Evolutionary conservation across 2,329 filamentous ascomycete species (phyloP).

Genomic region (Cordyceps farinosa): DNA sequence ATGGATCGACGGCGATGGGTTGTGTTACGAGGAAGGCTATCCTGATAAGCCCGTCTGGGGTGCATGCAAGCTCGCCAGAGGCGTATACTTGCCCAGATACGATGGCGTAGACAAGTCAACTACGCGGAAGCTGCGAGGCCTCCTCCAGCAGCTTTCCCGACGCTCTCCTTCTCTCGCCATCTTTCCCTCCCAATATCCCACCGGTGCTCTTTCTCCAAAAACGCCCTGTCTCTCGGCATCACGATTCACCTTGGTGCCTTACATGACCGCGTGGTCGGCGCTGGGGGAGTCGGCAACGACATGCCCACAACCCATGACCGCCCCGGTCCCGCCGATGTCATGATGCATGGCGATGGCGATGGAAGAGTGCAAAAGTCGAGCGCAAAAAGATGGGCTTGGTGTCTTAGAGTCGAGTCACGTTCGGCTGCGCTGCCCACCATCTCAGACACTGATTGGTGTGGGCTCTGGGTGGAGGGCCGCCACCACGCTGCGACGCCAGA

Average conservation of each 20-base stretch:
- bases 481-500: conserved; percentile 19
- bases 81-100: not conserved
- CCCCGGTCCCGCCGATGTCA: conserved; percentile 25
- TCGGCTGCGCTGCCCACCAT: conserved; percentile 28
- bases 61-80: not conserved
- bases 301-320: conserved; percentile 27
- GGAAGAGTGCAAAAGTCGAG: conserved; percentile 10
- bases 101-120: not conserved
- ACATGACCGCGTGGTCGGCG: conserved; percentile 29
- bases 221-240: not conserved
- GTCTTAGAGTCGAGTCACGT: conserved; percentile 38
- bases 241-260: conserved; percentile 25
- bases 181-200: not conserved
- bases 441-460: conserved; percentile 22
- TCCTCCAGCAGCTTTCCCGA: not conserved
- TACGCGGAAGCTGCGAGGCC: not conserved
- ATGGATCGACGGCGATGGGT: conserved; percentile 7
- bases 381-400: conserved; percentile 30
- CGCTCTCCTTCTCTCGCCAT: not conserved
- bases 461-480: conserved; percentile 19
- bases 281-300: conserved; percentile 9
- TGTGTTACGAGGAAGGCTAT: conserved; percentile 4
- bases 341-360: conserved; percentile 22
- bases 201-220: not conserved
- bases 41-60: not conserved